These are phyloP conservation scores for Apophysomyces ossiformis DNA, from an alignment of 371 early-diverging fungal genomes.

Conservation along the genomic window DNA sequence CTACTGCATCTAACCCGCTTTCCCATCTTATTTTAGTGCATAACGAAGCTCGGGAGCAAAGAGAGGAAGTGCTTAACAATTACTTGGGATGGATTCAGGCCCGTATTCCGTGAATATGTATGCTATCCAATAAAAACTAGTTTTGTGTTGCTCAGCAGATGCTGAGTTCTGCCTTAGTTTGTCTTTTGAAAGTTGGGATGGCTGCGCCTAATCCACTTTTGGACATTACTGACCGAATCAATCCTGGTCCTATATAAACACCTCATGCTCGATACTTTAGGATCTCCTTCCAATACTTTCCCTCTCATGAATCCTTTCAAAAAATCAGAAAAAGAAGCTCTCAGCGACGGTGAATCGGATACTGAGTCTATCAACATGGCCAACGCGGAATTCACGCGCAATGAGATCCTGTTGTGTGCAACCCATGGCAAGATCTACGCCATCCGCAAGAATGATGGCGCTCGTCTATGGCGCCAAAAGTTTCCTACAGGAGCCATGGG, in stretches of 20 bases:
- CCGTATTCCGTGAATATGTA: conserved; percentile 19
- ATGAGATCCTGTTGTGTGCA: conserved; percentile 38
- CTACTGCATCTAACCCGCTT: not conserved
- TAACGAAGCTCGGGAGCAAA: conserved; percentile 48
- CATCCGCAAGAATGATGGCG: conserved; percentile 34
- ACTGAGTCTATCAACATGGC: not conserved
- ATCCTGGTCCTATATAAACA: not conserved
- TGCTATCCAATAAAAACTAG: not conserved
- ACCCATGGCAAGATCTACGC: conserved; percentile 45
- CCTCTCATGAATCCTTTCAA: conserved; percentile 1
- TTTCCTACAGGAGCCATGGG: conserved; percentile 25
- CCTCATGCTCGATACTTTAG: not conserved
- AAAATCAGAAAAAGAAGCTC: not conserved
- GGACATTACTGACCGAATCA: not conserved
- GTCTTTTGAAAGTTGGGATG: not conserved
- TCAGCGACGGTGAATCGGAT: not conserved
- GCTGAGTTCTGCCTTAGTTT: not conserved
- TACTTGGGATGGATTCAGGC: conserved; percentile 60
- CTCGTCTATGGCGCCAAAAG: conserved; percentile 33
- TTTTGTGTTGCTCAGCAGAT: not conserved
- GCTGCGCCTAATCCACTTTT: conserved; percentile 5
- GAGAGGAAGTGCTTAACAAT: conserved; percentile 49
- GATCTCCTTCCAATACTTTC: conserved; percentile 2
- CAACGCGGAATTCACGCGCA: conserved; percentile 13
- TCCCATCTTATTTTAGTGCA: conserved; percentile 36